Conservation (phyloP, 1,284 basidiomycete genomes). For the Cutaneotrichosporon spelunceum region DNA sequence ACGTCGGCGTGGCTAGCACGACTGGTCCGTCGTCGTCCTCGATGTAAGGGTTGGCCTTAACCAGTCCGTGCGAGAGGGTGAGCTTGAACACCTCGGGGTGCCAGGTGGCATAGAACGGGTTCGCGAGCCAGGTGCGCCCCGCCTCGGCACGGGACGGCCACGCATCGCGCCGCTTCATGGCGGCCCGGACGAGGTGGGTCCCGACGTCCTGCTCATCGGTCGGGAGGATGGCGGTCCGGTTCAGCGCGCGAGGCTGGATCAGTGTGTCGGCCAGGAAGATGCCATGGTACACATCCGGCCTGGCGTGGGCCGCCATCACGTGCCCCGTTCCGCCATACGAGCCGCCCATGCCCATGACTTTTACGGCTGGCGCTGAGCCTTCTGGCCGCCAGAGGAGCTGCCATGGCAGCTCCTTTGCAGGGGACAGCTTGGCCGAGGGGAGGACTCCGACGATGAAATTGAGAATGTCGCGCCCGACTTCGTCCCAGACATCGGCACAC, state of each 20-base stretch:
- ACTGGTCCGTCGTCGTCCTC: constrained; percentile 21
- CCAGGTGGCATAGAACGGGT: constrained; percentile 41
- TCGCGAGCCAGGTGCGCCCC: constrained; percentile 56
- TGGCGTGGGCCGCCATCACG: constrained; percentile 4
- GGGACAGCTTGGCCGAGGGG: constrained; percentile 41
- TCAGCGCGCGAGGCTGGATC: not conserved
- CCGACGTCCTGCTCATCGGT: not conserved
- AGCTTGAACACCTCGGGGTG: constrained; percentile 60
- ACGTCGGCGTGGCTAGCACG: constrained; percentile 36
- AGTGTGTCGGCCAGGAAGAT: constrained; percentile 64
- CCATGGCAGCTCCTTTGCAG: constrained; percentile 4
- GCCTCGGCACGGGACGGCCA: constrained; percentile 61
- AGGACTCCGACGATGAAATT: constrained; percentile 50
- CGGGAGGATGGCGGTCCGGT: not conserved
- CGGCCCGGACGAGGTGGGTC: constrained; percentile 28
- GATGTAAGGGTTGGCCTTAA: constrained; percentile 35
- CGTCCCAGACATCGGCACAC: constrained; percentile 37
- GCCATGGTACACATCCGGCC: constrained; percentile 14
- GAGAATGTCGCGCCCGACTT: constrained; percentile 47
- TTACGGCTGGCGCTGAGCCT: constrained; percentile 7
- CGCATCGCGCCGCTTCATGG: constrained; percentile 60
- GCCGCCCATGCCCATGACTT: constrained; percentile 52
- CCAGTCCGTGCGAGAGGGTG: constrained; percentile 67
- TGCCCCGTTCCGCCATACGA: constrained; percentile 64
- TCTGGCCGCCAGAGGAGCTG: constrained; percentile 12